Evolutionary conservation across 75 land plant species (phyloP).

Genomic region (Cupressus sempervirens): DNA sequence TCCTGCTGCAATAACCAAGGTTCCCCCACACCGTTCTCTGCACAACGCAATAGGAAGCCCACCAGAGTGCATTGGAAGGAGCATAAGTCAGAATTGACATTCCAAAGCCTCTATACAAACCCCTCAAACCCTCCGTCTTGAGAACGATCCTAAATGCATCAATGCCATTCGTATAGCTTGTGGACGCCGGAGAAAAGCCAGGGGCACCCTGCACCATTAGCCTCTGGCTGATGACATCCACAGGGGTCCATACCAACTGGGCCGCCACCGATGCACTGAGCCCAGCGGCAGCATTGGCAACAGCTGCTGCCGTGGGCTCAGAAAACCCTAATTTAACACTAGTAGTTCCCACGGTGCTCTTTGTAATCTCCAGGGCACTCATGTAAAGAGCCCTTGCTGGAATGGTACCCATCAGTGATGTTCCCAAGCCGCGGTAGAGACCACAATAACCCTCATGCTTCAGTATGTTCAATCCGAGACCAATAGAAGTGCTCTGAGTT

Average conservation of each 20-base stretch:
- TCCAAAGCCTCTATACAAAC: slow-evolving; percentile 93
- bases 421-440: slow-evolving; percentile 81
- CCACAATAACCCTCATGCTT: slow-evolving; percentile 63
- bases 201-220: slow-evolving; percentile 75
- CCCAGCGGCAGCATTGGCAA: slow-evolving; percentile 83
- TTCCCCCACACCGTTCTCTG: slow-evolving; percentile 74
- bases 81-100: slow-evolving; percentile 79
- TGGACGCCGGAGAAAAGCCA: background rate
- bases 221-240: slow-evolving; percentile 88
- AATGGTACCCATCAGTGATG: slow-evolving; percentile 81
- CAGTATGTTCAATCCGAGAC: slow-evolving; percentile 46
- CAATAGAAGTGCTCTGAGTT: slow-evolving; percentile 28
- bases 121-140: slow-evolving; percentile 56
- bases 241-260: slow-evolving; percentile 92
- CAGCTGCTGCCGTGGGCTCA: slow-evolving; percentile 65
- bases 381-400: slow-evolving; percentile 91
- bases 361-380: slow-evolving; percentile 85
- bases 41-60: slow-evolving; percentile 80
- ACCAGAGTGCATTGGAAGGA: slow-evolving; percentile 96
- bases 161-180: slow-evolving; percentile 56
- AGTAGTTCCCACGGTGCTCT: slow-evolving; percentile 56
- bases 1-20: slow-evolving; percentile 22
- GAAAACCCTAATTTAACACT: slow-evolving; percentile 49
- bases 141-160: slow-evolving; percentile 82
- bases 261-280: slow-evolving; percentile 82